phyloP scores from a whole-genome alignment of 805 yeast genomes.

The Kurtzmaniella cleridarum region DNA sequence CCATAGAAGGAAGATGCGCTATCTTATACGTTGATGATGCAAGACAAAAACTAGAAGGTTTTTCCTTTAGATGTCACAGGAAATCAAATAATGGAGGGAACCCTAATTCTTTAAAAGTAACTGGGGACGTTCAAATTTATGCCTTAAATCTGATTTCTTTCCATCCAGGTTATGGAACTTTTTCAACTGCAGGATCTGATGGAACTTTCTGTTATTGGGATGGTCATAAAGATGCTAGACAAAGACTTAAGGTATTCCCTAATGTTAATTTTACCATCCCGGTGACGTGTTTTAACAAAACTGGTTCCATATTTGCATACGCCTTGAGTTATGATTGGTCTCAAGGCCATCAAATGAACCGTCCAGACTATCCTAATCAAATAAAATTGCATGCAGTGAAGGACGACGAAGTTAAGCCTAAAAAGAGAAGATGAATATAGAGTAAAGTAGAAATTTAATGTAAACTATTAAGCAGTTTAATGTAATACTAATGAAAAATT shows the following conservation, averaged over 20 bases:
- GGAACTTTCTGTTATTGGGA: conserved; percentile 96
- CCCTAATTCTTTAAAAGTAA: conserved; percentile 21
- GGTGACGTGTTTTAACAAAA: conserved; percentile 73
- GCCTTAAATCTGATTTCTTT: conserved; percentile 76
- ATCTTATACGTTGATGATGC: conserved; percentile 85
- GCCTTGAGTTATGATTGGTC: conserved; percentile 95
- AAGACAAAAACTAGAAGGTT: conserved; percentile 67
- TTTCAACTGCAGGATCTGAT: conserved; percentile 91
- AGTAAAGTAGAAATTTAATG: not conserved
- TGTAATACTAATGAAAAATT: not conserved
- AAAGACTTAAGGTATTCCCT: conserved; percentile 78
- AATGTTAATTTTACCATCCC: conserved; percentile 63
- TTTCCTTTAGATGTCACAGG: conserved; percentile 93
- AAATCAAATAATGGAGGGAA: conserved; percentile 42
- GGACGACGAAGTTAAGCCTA: conserved; percentile 78
- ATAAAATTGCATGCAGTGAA: conserved; percentile 79
- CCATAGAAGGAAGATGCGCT: conserved; percentile 94
- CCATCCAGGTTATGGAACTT: conserved; percentile 88
- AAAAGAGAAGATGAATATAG: conserved; percentile 23
- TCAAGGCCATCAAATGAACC: conserved; percentile 77
- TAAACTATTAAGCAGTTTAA: not conserved
- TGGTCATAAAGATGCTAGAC: conserved; percentile 66
- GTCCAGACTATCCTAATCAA: conserved; percentile 66
- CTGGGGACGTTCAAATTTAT: conserved; percentile 59
- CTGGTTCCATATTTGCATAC: conserved; percentile 82